Evolutionary conservation across 78 protist species (phyloP), one percentile per base, ranked within the genome.

Genomic region (Polysphondylium violaceum): DNA sequence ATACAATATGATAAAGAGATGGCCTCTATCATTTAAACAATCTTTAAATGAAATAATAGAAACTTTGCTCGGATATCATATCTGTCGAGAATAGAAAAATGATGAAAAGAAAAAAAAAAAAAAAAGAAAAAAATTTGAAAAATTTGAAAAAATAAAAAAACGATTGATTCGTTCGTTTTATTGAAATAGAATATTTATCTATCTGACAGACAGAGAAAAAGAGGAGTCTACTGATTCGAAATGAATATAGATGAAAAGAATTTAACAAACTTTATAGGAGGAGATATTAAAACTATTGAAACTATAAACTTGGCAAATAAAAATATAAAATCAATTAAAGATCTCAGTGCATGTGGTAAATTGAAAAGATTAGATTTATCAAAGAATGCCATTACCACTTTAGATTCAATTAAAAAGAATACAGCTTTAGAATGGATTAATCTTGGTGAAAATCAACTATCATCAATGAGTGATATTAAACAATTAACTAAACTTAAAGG

Each of bases 381-480:
- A 25, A 77, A 77, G 38, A 77, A 77, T 64, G 50, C 38, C 31
- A 60, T 77, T 5, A 47, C 73, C 9, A 27, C 73, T 14, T 29
- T 77, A 8, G 19, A 38, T 23, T 73, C 75, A 31, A 50, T 77
- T 41, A 77, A 77, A 47, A 74, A 77, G 21, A 58, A 61, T 11
- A 11, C 35, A 29, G 27, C 88, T 35, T 16, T 79, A 31, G 88
- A 79, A 53, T 35, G 44, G 61, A 50, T 79, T 1, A 79, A 79
- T 67, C 27, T 67, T 31, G 44, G 77, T n/a, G 8, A 25, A 7
- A 79, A 79, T 40, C 35, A 64, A 36, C 25, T 79, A 25, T 75
- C 64, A 19, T 8, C 71, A n/a, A 67, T 79, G 76, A 31, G n/a
- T 40, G 88, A 67, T 67, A 29, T 79, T 51, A 79, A 77, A 67